These are phyloP conservation scores for Notholithocarpus densiflorus DNA, from an alignment of 306 rosid genomes.

Conservation along the genomic window DNA sequence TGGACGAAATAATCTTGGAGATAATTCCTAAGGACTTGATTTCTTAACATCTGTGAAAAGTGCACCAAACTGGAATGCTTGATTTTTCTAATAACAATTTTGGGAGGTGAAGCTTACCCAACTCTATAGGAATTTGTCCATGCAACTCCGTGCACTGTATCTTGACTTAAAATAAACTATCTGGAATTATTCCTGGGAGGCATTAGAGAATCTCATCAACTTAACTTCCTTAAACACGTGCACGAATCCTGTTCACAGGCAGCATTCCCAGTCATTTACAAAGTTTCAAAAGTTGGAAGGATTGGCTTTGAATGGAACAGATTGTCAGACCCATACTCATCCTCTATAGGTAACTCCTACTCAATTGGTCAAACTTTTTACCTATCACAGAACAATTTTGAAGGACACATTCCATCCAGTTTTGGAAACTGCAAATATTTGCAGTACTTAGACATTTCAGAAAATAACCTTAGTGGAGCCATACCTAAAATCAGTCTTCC, in stretches of 20 bases:
- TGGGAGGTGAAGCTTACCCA: conserved; percentile 39
- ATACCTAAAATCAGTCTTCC: conserved; percentile 26
- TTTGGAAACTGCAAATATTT: conserved; percentile 18
- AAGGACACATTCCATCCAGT: conserved; percentile 34
- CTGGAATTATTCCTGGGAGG: conserved; percentile 21
- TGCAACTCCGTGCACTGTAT: background rate
- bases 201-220: conserved; percentile 19
- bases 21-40: conserved; percentile 22
- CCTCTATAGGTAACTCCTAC: conserved; percentile 32
- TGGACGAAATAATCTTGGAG: conserved; percentile 10
- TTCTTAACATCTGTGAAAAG: conserved; percentile 30
- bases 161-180: conserved; percentile 5
- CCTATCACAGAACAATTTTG: conserved; percentile 10
- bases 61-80: conserved; percentile 10
- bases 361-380: background rate
- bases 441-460: background rate
- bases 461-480: conserved; percentile 25
- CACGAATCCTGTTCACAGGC: background rate
- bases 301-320: background rate
- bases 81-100: conserved; percentile 17
- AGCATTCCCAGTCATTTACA: conserved; percentile 20
- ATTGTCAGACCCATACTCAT: conserved; percentile 17
- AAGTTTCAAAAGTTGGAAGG: conserved; percentile 8
- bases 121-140: conserved; percentile 28
- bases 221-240: background rate